Evolutionary conservation across 768 basidiomycete species (phyloP), one percentile per base, ranked within the genome.

Genomic region (Paxillus rubicundulus): DNA sequence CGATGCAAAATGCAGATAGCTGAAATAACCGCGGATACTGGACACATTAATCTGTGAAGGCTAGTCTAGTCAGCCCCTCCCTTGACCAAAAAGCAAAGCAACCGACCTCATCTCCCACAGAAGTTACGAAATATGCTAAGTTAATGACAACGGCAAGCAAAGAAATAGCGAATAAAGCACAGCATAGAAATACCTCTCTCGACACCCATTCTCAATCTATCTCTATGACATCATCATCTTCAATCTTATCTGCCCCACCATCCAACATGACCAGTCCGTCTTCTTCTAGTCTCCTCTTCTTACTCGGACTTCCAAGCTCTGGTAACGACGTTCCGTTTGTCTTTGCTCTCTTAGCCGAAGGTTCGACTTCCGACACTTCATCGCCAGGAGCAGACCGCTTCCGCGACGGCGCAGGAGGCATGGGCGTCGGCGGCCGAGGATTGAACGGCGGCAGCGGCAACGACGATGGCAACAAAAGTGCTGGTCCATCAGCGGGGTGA

Each of bases 241-340:
- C 83, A 28, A 84, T 64, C 58, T 66, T 61, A 56, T 84, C 84
- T 51, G 80, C 73, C 32, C 72, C 75, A 10, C 74, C 71, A 30
- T 88, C 87, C 65, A 92, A 67, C 59, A 89, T 56, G 32, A 92
- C 65, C 41, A 92, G 61, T 9, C 89, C 90, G 50, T 92, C 89
- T 61, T 86, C 83, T 43, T 92, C 89, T 50, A 91, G 63, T 56
- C 73, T 69, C 51, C 81, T 69, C 60, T 77, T 81, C 71, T 89
- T 87, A 61, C 79, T 85, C 14, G 85, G 85, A 59, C 82, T 84
- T 27, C 66, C 56, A 1, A 65, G 56, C 10, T 66, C 62, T 7
- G 32, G 8, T n/a, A 49, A 44, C 4, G 59, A 47, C 14, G 58
- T 30, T 1, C 64, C 68, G 39, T 72, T 70, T n/a, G 65, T 67